phyloP scores from a whole-genome alignment of 169 alveolate genomes.

The Babesia bigemina region DNA sequence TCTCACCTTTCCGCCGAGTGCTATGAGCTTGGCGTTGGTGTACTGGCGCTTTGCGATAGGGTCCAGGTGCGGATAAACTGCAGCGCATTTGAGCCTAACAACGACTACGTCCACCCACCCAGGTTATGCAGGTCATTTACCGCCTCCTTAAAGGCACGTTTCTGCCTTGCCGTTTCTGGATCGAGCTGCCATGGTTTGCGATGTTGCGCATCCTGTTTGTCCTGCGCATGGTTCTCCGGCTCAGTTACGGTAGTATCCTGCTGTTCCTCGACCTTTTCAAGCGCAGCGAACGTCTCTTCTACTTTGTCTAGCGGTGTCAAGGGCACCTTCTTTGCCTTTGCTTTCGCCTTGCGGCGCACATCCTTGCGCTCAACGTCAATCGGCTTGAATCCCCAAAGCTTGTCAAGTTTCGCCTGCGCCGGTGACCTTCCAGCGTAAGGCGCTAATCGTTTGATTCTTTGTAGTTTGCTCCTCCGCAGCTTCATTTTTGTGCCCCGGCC shows the following conservation, averaged over 20 bases:
- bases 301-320: neutral
- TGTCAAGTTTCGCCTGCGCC: constrained; percentile 45
- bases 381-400: constrained; percentile 63
- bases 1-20: constrained; percentile 69
- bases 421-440: constrained; percentile 41
- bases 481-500: neutral
- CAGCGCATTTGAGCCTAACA: neutral
- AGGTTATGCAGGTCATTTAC: constrained; percentile 54
- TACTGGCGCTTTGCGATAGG: constrained; percentile 64
- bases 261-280: constrained; percentile 9
- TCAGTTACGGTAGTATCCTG: neutral
- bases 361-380: constrained; percentile 10
- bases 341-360: neutral
- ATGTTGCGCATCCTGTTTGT: neutral
- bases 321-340: neutral
- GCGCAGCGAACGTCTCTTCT: constrained; percentile 1
- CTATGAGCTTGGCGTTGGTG: constrained; percentile 51
- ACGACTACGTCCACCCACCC: constrained; percentile 13
- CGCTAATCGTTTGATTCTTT: constrained; percentile 30
- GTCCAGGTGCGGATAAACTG: constrained; percentile 70
- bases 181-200: constrained; percentile 39
- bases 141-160: constrained; percentile 44
- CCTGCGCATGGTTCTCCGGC: neutral
- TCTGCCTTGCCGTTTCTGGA: constrained; percentile 32
- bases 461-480: constrained; percentile 25